A percentile compares a stretch with the other conserved stretches of the same genome.
phyloP scores from a whole-genome alignment of 1,284 basidiomycete species.

The Apiotrichum montevideense region DNA sequence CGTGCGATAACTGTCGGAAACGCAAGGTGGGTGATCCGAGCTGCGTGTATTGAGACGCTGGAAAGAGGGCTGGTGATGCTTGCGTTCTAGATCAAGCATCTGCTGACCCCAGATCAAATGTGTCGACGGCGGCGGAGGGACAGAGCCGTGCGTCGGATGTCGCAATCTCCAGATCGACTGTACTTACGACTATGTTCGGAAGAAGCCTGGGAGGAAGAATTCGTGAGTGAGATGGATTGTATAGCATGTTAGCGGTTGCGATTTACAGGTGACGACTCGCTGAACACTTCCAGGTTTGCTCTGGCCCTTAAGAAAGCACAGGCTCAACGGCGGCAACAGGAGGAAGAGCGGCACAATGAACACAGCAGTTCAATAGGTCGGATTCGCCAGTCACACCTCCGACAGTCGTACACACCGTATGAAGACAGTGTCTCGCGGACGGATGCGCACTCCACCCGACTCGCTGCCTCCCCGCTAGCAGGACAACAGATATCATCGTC shows the following conservation, averaged over 20 bases:
- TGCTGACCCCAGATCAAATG: slow-evolving; percentile 32
- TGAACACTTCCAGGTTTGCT: slow-evolving; percentile 2
- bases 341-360: background rate
- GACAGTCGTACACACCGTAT: slow-evolving; percentile 5
- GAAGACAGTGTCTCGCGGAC: background rate
- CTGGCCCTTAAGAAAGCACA: slow-evolving; percentile 7
- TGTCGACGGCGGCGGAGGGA: slow-evolving; percentile 19
- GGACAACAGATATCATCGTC: background rate
- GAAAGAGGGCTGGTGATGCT: too few relatives aligned
- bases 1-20: slow-evolving; percentile 40
- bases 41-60: too few relatives aligned
- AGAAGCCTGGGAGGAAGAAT: slow-evolving; percentile 44
- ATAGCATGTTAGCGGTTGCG: too few relatives aligned
- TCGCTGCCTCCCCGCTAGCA: background rate
- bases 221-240: slow-evolving; percentile 22
- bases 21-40: slow-evolving; percentile 28
- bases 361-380: background rate
- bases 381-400: background rate
- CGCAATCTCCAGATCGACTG: slow-evolving; percentile 36
- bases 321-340: background rate
- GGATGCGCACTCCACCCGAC: background rate
- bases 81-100: background rate
- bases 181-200: slow-evolving; percentile 39
- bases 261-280: too few relatives aligned
- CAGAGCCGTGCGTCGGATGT: slow-evolving; percentile 35